Percentiles rank a stretch among this genome's conserved stretches.
These are phyloP conservation scores for Aspergillus bertholletiae DNA, from an alignment of 495 filamentous ascomycete species.

Conservation along the genomic window DNA sequence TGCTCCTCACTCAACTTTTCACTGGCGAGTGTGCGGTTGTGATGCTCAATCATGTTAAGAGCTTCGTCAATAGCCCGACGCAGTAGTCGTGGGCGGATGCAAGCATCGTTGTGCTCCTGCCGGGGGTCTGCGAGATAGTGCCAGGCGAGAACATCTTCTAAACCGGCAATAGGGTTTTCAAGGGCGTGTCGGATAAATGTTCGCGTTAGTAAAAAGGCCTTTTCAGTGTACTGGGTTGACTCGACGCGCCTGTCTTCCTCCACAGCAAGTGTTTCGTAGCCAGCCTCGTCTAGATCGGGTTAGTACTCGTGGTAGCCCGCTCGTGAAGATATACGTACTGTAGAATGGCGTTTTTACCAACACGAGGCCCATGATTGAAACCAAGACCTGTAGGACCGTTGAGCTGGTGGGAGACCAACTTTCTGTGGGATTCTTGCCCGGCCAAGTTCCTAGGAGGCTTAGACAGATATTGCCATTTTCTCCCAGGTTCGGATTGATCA, in stretches of 20 bases:
- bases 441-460: constrained; percentile 59
- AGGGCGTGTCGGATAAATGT: constrained; percentile 51
- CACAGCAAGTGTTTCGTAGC: constrained; percentile 46
- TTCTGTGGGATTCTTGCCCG: constrained; percentile 47
- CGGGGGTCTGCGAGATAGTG: constrained; percentile 40
- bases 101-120: background rate
- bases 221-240: constrained; percentile 53
- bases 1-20: constrained; percentile 8
- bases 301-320: background rate
- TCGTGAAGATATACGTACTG: constrained; percentile 39
- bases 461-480: constrained; percentile 62
- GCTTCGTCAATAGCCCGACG: constrained; percentile 33
- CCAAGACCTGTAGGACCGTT: constrained; percentile 56
- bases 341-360: constrained; percentile 59
- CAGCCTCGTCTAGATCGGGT: constrained; percentile 50
- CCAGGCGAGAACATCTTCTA: constrained; percentile 49
- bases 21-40: constrained; percentile 11
- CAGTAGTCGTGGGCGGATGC: constrained; percentile 29
- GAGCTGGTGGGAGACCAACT: constrained; percentile 48
- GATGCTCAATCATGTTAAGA: constrained; percentile 28
- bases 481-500: constrained; percentile 61
- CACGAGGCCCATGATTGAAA: constrained; percentile 58
- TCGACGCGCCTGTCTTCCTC: constrained; percentile 41
- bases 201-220: constrained; percentile 50
- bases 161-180: constrained; percentile 32